Evolutionary conservation across 306 rosid species (phyloP).

Genomic region (Mucuna pruriens): DNA sequence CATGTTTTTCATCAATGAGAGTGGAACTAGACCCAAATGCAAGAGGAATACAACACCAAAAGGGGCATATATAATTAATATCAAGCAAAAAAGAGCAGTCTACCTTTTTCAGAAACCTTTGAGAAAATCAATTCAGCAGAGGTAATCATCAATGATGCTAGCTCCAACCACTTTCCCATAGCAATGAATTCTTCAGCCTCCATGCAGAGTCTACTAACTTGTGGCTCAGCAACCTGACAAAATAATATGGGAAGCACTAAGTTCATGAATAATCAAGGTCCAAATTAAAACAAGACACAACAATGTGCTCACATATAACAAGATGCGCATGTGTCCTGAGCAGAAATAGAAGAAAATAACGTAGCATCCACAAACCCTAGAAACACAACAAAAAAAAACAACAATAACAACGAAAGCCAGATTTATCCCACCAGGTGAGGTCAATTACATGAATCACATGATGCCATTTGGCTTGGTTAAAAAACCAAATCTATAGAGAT

Average conservation of each 20-base stretch:
- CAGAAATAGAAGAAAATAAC: conserved; percentile 9
- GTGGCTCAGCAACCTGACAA: conserved; percentile 80
- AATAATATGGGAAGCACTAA: conserved; percentile 19
- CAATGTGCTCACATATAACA: background rate
- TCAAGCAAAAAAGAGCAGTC: background rate
- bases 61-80: background rate
- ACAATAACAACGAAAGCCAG: background rate
- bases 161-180: conserved; percentile 79
- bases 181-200: conserved; percentile 83
- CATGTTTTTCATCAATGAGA: conserved; percentile 14
- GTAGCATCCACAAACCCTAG: background rate
- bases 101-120: conserved; percentile 96
- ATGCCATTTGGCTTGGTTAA: background rate
- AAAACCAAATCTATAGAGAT: background rate
- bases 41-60: background rate
- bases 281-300: background rate
- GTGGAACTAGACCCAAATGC: background rate
- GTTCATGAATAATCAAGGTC: conserved; percentile 1
- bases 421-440: background rate
- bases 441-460: background rate
- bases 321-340: background rate
- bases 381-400: background rate
- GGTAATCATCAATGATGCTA: conserved; percentile 80
- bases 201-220: conserved; percentile 72
- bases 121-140: conserved; percentile 90